These are phyloP conservation scores for Yamadazyma epiphylla DNA, from an alignment of 1,139 yeast genomes.

Conservation along the genomic window DNA sequence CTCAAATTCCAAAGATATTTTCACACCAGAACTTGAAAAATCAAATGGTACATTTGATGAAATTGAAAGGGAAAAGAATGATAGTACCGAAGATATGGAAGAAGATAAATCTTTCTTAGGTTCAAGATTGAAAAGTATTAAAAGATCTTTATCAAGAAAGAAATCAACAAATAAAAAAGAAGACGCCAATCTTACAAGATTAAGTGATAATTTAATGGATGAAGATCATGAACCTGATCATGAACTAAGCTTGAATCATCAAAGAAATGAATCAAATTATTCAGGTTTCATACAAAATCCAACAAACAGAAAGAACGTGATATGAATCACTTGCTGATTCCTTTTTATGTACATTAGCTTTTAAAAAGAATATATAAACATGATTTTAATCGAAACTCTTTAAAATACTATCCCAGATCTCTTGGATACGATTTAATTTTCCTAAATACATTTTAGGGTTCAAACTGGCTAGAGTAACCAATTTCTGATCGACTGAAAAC, in stretches of 20 bases:
- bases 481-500: conserved; percentile 20
- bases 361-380: conserved; percentile 1
- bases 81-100: conserved; percentile 10
- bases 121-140: conserved; percentile 17
- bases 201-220: conserved; percentile 28
- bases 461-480: conserved; percentile 17
- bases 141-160: conserved; percentile 22
- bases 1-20: conserved; percentile 14
- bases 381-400: conserved; percentile 1
- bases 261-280: conserved; percentile 25
- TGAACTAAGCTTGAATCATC: conserved; percentile 16
- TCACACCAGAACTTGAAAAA: conserved; percentile 22
- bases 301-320: conserved; percentile 26
- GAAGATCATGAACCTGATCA: conserved; percentile 12
- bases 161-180: conserved; percentile 12
- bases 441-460: conserved; percentile 4
- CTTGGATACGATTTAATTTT: conserved; percentile 15
- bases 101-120: conserved; percentile 16
- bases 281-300: conserved; percentile 26
- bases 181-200: conserved; percentile 21
- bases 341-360: neutral
- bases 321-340: conserved; percentile 11
- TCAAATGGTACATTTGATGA: conserved; percentile 11
- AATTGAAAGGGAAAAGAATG: conserved; percentile 7
- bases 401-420: conserved; percentile 16